These are phyloP conservation scores for Carallia pectinifolia DNA, from an alignment of 345 rosid species.

Conservation along the genomic window DNA sequence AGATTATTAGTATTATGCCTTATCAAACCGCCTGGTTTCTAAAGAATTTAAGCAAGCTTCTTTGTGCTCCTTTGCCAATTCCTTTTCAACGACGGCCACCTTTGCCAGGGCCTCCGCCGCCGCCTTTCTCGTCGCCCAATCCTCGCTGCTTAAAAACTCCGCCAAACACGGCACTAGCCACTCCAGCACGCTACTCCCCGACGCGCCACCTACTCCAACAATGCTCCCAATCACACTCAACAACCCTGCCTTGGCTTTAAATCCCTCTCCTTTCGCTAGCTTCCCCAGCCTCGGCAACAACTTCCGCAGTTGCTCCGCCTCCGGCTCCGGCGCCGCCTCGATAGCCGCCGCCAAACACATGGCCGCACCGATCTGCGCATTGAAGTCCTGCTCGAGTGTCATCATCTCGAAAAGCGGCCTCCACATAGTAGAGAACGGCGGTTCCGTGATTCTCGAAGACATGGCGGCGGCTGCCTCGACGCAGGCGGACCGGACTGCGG, in stretches of 20 bases:
- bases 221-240: constrained; percentile 65
- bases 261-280: constrained; percentile 61
- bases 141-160: constrained; percentile 67
- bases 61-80: constrained; percentile 54
- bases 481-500: constrained; percentile 84
- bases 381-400: constrained; percentile 62
- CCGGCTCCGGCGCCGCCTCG: constrained; percentile 58
- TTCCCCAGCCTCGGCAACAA: constrained; percentile 70
- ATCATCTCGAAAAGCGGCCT: constrained; percentile 71
- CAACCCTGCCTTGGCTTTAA: constrained; percentile 69
- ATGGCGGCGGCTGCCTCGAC: constrained; percentile 64
- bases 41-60: constrained; percentile 46
- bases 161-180: constrained; percentile 61
- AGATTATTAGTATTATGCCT: constrained; percentile 39
- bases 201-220: constrained; percentile 53
- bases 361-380: constrained; percentile 80
- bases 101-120: constrained; percentile 83
- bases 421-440: constrained; percentile 52
- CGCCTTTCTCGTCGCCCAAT: constrained; percentile 86
- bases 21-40: constrained; percentile 74
- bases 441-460: constrained; percentile 52
- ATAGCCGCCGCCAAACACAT: constrained; percentile 78
- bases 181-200: constrained; percentile 51
- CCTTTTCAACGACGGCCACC: constrained; percentile 57
- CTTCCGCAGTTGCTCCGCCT: constrained; percentile 56